A percentile compares a stretch with the other conserved stretches of the same genome.
These are phyloP conservation scores for Myxozyma vanderwaltii DNA, from an alignment of 805 yeast genomes.

Conservation along the genomic window DNA sequence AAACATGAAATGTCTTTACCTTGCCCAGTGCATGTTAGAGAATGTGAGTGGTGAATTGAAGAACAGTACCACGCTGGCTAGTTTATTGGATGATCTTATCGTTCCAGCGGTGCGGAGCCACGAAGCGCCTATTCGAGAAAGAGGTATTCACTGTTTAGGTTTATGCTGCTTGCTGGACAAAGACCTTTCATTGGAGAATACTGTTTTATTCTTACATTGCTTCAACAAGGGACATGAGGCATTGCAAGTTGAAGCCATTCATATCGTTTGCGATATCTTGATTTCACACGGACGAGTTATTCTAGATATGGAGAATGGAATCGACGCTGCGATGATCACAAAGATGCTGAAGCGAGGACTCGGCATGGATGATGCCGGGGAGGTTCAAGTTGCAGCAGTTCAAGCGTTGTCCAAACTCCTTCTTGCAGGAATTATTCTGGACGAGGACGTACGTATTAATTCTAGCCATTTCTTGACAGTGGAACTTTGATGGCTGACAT, in stretches of 20 bases:
- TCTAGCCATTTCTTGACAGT: too few species aligned
- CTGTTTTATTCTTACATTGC: slow-evolving; percentile 68
- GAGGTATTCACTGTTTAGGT: slow-evolving; percentile 77
- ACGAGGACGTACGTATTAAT: slow-evolving; percentile 51
- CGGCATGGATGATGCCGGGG: slow-evolving; percentile 47
- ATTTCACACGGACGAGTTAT: slow-evolving; percentile 74
- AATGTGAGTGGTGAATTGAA: slow-evolving; percentile 54
- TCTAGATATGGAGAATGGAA: slow-evolving; percentile 48
- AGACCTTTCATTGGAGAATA: slow-evolving; percentile 63
- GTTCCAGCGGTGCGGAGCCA: slow-evolving; percentile 72
- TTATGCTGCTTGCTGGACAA: slow-evolving; percentile 72
- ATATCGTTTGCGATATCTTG: slow-evolving; percentile 74
- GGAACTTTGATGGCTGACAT: neutral
- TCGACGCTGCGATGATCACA: slow-evolving; percentile 19
- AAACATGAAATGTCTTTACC: slow-evolving; percentile 60
- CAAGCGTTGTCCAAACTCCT: slow-evolving; percentile 84
- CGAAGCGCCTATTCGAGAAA: slow-evolving; percentile 55
- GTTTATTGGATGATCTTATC: slow-evolving; percentile 74
- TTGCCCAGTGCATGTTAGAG: slow-evolving; percentile 71
- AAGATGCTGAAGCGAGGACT: slow-evolving; percentile 45
- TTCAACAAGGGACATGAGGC: slow-evolving; percentile 67
- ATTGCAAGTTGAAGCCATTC: slow-evolving; percentile 62
- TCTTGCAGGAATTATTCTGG: slow-evolving; percentile 72
- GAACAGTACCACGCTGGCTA: slow-evolving; percentile 63
- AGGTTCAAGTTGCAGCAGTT: slow-evolving; percentile 76